phyloP scores from a whole-genome alignment of 225 moss, liverwort and hornwort species.

The Rhytidiadelphus loreus region DNA sequence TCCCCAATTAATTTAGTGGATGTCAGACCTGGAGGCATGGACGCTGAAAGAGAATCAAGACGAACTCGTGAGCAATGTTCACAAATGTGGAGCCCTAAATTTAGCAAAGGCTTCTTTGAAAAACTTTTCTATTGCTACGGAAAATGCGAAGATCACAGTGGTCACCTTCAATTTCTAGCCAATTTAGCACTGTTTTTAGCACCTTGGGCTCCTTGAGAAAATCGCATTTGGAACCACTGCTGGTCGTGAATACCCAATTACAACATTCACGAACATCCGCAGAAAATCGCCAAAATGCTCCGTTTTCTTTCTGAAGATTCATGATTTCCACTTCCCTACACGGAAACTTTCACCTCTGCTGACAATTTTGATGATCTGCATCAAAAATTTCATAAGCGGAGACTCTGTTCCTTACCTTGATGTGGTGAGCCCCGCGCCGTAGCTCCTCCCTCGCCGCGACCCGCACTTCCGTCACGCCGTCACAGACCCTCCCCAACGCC shows the following conservation, averaged over 20 bases:
- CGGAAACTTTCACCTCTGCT: background rate
- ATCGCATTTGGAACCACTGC: background rate
- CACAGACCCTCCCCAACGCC: slow-evolving; percentile 44
- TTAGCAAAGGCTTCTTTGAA: background rate
- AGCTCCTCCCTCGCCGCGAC: slow-evolving; percentile 46
- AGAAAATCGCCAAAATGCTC: background rate
- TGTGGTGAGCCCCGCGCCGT: slow-evolving; percentile 47
- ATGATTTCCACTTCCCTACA: background rate
- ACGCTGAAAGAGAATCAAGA: background rate
- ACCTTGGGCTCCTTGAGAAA: background rate
- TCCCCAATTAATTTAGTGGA: background rate
- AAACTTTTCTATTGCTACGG: too few relatives aligned
- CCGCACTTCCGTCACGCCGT: slow-evolving; percentile 40
- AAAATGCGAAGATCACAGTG: background rate
- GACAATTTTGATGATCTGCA: background rate
- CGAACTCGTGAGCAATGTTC: background rate
- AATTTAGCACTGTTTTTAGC: background rate
- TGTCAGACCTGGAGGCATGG: background rate
- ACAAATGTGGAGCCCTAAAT: background rate
- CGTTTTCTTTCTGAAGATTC: background rate
- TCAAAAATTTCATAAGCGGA: background rate
- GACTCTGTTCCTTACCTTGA: slow-evolving; percentile 1
- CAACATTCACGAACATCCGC: background rate
- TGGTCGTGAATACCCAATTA: background rate
- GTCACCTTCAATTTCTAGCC: background rate